Evolutionary conservation across 2,329 filamentous ascomycete species (phyloP).

Genomic region (Ophiostoma pallidulum): DNA sequence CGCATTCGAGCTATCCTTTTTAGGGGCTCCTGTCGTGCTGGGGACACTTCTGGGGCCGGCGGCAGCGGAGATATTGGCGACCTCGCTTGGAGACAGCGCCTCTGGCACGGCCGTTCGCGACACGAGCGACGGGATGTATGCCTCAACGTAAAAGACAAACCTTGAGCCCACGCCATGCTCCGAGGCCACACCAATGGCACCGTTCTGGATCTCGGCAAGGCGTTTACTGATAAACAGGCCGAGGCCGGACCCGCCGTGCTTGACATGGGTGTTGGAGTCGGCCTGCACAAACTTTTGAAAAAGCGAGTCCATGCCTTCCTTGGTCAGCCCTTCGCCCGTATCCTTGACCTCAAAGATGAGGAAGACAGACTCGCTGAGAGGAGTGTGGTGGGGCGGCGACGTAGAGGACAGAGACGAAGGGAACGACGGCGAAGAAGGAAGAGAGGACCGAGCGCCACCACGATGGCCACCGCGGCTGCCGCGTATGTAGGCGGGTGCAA

Average conservation of each 20-base stretch:
- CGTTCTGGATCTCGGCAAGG: conserved; percentile 71
- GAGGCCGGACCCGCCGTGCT: conserved; percentile 70
- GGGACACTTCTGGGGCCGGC: background rate
- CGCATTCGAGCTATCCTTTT: too few relatives aligned
- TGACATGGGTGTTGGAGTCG: conserved; percentile 63
- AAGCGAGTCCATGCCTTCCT: conserved; percentile 61
- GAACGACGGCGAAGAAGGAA: background rate
- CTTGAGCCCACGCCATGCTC: conserved; percentile 60
- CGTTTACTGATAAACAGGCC: conserved; percentile 71
- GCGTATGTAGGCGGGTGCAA: conserved; percentile 10
- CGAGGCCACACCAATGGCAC: conserved; percentile 67
- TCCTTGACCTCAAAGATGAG: conserved; percentile 68
- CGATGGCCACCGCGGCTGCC: background rate
- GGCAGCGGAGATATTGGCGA: conserved; percentile 9
- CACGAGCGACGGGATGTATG: conserved; percentile 35
- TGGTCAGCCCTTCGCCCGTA: conserved; percentile 63
- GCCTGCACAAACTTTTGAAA: conserved; percentile 76
- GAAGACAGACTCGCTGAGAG: conserved; percentile 42
- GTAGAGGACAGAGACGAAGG: background rate
- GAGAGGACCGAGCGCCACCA: background rate
- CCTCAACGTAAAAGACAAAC: conserved; percentile 66
- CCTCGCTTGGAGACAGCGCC: conserved; percentile 20
- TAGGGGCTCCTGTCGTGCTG: background rate
- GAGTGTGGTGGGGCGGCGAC: background rate
- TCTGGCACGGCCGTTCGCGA: conserved; percentile 32